Percentiles rank a stretch among this genome's conserved stretches.
Evolutionary conservation across 352 stramenopile species (phyloP).

Genomic region (Pythium brachiatum): DNA sequence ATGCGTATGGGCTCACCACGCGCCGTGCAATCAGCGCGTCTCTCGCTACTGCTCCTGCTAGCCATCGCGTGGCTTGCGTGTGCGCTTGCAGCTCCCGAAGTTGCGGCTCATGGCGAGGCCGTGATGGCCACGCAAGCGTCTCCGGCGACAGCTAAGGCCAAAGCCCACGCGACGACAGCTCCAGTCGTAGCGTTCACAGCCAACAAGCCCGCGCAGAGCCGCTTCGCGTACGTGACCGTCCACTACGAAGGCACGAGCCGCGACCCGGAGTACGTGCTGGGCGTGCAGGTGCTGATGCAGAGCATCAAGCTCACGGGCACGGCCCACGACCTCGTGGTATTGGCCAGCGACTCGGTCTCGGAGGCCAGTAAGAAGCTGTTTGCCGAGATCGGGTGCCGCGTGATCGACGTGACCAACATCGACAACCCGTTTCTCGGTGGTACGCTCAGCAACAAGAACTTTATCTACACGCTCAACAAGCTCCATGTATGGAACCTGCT

Average conservation of each 20-base stretch:
- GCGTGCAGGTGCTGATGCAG: slow-evolving; percentile 83
- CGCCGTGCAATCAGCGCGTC: not conserved
- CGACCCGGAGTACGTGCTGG: slow-evolving; percentile 83
- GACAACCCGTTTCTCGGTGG: slow-evolving; percentile 81
- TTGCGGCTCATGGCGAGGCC: slow-evolving; percentile 30
- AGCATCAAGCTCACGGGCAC: slow-evolving; percentile 83
- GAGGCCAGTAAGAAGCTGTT: slow-evolving; percentile 74
- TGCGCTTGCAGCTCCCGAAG: slow-evolving; percentile 17
- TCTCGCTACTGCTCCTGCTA: not conserved
- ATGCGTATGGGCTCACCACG: slow-evolving; percentile 3
- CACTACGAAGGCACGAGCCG: slow-evolving; percentile 84
- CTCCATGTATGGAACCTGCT: slow-evolving; percentile 89
- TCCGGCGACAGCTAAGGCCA: slow-evolving; percentile 5
- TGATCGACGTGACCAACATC: slow-evolving; percentile 86
- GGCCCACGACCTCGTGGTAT: slow-evolving; percentile 81
- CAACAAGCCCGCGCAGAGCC: slow-evolving; percentile 36
- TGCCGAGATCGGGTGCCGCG: slow-evolving; percentile 74
- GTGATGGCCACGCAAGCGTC: slow-evolving; percentile 7
- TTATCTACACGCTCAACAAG: slow-evolving; percentile 91
- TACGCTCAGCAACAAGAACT: slow-evolving; percentile 82
- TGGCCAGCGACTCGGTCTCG: slow-evolving; percentile 83
- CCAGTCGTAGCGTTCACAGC: slow-evolving; percentile 21
- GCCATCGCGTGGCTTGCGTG: not conserved
- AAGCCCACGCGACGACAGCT: slow-evolving; percentile 11
- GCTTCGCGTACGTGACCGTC: slow-evolving; percentile 84